Evolutionary conservation across 1,284 basidiomycete genomes (phyloP).

Genomic region (Puccinia polysora): DNA sequence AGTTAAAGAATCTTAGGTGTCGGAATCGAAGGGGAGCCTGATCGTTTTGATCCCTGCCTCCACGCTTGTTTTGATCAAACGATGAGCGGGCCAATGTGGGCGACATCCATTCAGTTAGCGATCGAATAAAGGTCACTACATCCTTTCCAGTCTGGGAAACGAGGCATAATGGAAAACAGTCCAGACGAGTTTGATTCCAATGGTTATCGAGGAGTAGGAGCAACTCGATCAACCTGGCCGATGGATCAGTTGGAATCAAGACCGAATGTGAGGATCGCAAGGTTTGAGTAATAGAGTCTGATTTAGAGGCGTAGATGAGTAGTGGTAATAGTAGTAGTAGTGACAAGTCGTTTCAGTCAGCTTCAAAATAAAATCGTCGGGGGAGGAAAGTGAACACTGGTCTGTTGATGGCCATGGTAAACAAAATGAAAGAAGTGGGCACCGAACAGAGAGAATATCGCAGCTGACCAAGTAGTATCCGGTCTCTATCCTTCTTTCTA

Average conservation of each 20-base stretch:
- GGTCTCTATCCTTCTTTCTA: constrained; percentile 83
- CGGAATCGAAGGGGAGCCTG: constrained; percentile 51
- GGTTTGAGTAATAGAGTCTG: constrained; percentile 80
- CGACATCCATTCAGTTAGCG: constrained; percentile 98
- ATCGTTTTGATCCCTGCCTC: constrained; percentile 14
- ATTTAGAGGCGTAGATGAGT: constrained; percentile 44
- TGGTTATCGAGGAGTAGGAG: constrained; percentile 94
- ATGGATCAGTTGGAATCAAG: constrained; percentile 86
- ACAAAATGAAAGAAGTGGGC: not conserved
- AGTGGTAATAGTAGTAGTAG: constrained; percentile 42
- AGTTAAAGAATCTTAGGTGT: constrained; percentile 81
- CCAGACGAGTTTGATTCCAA: constrained; percentile 71
- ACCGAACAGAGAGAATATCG: not conserved
- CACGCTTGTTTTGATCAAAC: constrained; percentile 12
- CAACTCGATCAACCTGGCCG: constrained; percentile 85
- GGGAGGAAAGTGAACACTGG: not conserved
- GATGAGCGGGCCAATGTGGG: constrained; percentile 55
- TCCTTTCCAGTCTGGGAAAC: constrained; percentile 84
- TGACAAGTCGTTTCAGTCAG: constrained; percentile 19
- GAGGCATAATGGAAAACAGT: constrained; percentile 75
- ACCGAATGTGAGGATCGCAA: constrained; percentile 67
- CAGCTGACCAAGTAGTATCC: constrained; percentile 71
- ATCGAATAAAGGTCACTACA: constrained; percentile 87
- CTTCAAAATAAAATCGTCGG: not conserved
- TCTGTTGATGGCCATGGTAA: not conserved